Evolutionary conservation across 2,329 filamentous ascomycete genomes (phyloP).

Genomic region (Xylaria sp.): DNA sequence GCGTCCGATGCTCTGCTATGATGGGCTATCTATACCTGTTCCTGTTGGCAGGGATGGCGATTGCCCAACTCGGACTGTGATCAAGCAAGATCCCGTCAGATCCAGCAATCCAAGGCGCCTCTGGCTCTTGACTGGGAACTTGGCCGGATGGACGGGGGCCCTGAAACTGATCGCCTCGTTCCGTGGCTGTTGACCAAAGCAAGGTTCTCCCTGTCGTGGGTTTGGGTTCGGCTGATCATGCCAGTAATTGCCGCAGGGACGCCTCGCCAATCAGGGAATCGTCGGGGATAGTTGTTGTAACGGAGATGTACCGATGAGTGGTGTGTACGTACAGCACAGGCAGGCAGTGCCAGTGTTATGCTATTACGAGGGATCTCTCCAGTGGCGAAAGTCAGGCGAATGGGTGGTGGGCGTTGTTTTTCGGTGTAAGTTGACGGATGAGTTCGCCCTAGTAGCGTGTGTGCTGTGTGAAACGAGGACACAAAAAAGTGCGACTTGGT

Average conservation of each 20-base stretch:
- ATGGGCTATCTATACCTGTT: conserved; percentile 1
- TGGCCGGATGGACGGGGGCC: conserved; percentile 20
- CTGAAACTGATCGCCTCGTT: conserved; percentile 28
- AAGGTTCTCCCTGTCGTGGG: conserved; percentile 24
- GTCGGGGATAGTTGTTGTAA: not conserved
- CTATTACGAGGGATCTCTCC: conserved; percentile 14
- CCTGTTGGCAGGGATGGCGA: conserved; percentile 22
- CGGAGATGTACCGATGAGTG: conserved; percentile 13
- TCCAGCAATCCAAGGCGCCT: conserved; percentile 10
- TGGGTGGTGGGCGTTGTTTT: not conserved
- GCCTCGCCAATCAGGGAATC: conserved; percentile 14
- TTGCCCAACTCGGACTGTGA: conserved; percentile 17
- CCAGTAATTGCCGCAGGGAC: conserved; percentile 25
- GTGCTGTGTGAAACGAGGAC: conserved; percentile 2
- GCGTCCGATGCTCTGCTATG: not conserved
- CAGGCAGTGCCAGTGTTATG: conserved; percentile 12
- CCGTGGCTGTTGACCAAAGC: conserved; percentile 13
- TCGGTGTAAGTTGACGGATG: conserved; percentile 22
- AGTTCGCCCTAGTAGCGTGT: conserved; percentile 4
- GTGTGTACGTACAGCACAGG: not conserved
- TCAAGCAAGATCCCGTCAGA: conserved; percentile 17
- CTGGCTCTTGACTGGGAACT: conserved; percentile 1
- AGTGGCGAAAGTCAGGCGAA: conserved; percentile 28
- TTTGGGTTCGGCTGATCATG: conserved; percentile 23
- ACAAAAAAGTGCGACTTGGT: not conserved